Evolutionary conservation across 441 rosid species (phyloP), one percentile per base, ranked within the genome.

Genomic region (Erodium trifolium): DNA sequence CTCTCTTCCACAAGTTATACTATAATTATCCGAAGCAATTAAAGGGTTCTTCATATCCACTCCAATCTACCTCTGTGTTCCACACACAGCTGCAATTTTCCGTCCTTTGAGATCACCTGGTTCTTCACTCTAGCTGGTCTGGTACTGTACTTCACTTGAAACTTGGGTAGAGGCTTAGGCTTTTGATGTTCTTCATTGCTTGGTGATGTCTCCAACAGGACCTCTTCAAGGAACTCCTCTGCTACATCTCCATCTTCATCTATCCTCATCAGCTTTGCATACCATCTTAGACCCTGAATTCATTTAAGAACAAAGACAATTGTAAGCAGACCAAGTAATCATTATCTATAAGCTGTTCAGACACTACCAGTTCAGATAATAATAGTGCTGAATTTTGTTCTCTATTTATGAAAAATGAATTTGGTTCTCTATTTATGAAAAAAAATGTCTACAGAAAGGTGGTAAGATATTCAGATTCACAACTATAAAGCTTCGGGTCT

Each of bases 191-290:
- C 85, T 70, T 78, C 82, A 19, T 18, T 65, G 41, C 17, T 55
- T 12, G 70, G 35, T 13, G 78, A 72, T 47, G 76, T 67, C 27
- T 84, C 76, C 34, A 81, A 74, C 67, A 70, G 68, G 39, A 84
- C 73, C 80, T 90, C 95, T 13, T 92, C 92, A 11, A 95, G 81
- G 77, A 95, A 95, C 78, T 94, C 99, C 23, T 94, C 88, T 53
- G 94, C 99, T 63, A 92, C 97, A 43, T 94, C 98, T 79, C 98
- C 99, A 27, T 94, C 97, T 81, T 88, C 97, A 65, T 94, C 98
- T 49, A 94, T 78, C 79, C 76, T 87, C 31, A 94, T 91, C 70
- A 81, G 81, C 80, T 76, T 88, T 34, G 91, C 89, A 72, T 87
- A 82, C 99, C 99, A 94, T 63, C 79, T 72, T 51, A 94, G 80